phyloP scores from a whole-genome alignment of 2,329 filamentous ascomycete genomes.

The Penicillium freii region DNA sequence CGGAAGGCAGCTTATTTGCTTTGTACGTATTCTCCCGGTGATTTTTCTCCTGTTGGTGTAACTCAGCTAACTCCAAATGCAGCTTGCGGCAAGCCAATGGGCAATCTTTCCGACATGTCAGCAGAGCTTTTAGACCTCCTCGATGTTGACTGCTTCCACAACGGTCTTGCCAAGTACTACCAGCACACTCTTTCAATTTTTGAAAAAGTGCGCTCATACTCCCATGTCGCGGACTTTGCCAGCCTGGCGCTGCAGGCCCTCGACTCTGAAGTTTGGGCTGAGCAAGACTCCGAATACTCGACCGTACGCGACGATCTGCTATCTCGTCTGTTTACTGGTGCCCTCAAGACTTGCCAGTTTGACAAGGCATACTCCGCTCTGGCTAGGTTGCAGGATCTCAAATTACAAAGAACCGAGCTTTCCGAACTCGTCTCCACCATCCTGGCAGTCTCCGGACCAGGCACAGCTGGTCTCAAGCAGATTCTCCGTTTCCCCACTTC shows the following conservation, averaged over 20 bases:
- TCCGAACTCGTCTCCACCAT: slow-evolving; percentile 60
- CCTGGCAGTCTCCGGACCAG: slow-evolving; percentile 40
- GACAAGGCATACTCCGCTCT: slow-evolving; percentile 79
- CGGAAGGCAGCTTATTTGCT: slow-evolving; percentile 78
- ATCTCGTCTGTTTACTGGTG: slow-evolving; percentile 78
- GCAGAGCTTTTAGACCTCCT: slow-evolving; percentile 70
- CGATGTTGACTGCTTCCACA: slow-evolving; percentile 66
- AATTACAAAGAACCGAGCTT: slow-evolving; percentile 70
- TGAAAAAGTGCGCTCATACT: slow-evolving; percentile 72
- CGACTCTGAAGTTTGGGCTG: slow-evolving; percentile 32
- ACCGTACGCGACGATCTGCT: slow-evolving; percentile 68
- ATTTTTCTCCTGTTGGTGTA: neutral
- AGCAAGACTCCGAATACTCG: slow-evolving; percentile 38
- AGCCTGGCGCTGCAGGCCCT: slow-evolving; percentile 68
- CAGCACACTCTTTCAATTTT: slow-evolving; percentile 80
- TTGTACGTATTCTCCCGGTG: slow-evolving; percentile 58
- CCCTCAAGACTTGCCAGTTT: slow-evolving; percentile 75
- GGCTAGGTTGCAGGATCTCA: slow-evolving; percentile 66
- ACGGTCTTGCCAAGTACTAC: slow-evolving; percentile 79
- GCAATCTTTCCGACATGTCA: slow-evolving; percentile 48
- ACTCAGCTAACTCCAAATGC: slow-evolving; percentile 22
- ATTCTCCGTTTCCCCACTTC: slow-evolving; percentile 73
- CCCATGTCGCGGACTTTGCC: slow-evolving; percentile 81
- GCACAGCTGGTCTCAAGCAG: slow-evolving; percentile 49
- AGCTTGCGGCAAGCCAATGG: slow-evolving; percentile 46